These are phyloP conservation scores for Acrasis kona DNA, from an alignment of 78 protist species.

Conservation along the genomic window DNA sequence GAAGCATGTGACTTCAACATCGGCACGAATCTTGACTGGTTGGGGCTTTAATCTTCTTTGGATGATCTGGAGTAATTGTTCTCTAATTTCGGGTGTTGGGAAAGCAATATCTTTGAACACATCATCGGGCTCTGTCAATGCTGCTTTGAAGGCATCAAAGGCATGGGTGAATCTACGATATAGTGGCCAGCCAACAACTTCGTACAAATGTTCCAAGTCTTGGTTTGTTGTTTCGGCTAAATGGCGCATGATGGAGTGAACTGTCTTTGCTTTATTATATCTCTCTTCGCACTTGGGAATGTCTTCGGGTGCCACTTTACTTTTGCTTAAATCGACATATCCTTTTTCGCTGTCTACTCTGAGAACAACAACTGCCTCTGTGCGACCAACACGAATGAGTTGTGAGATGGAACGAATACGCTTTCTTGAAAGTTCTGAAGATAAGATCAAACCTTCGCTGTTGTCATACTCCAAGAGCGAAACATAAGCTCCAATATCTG, in stretches of 20 bases:
- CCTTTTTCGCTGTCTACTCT: slow-evolving; percentile 96
- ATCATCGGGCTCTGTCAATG: slow-evolving; percentile 18
- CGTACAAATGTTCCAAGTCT: slow-evolving; percentile 15
- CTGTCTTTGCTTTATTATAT: slow-evolving; percentile 77
- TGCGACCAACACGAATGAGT: slow-evolving; percentile 78
- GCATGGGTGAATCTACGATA: slow-evolving; percentile 70
- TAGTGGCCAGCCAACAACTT: slow-evolving; percentile 80
- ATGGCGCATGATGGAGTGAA: slow-evolving; percentile 78
- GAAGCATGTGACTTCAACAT: slow-evolving; percentile 86
- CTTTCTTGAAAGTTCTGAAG: slow-evolving; percentile 86
- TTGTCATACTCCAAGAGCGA: slow-evolving; percentile 56
- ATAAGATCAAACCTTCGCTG: slow-evolving; percentile 91
- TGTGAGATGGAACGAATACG: slow-evolving; percentile 92
- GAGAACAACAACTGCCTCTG: slow-evolving; percentile 88
- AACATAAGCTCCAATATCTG: slow-evolving; percentile 92
- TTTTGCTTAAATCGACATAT: slow-evolving; percentile 94
- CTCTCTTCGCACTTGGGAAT: slow-evolving; percentile 63
- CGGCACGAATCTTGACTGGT: slow-evolving; percentile 60
- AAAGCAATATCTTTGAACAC: slow-evolving; percentile 12
- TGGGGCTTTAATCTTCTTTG: slow-evolving; percentile 75
- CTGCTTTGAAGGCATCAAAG: slow-evolving; percentile 80
- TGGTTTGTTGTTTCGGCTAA: slow-evolving; percentile 42
- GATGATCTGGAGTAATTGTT: slow-evolving; percentile 46
- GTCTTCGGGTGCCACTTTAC: slow-evolving; percentile 84
- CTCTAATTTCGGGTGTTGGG: not conserved